These are phyloP conservation scores for Debaryomyces singareniensis DNA, from an alignment of 1,139 yeast species.

Conservation along the genomic window DNA sequence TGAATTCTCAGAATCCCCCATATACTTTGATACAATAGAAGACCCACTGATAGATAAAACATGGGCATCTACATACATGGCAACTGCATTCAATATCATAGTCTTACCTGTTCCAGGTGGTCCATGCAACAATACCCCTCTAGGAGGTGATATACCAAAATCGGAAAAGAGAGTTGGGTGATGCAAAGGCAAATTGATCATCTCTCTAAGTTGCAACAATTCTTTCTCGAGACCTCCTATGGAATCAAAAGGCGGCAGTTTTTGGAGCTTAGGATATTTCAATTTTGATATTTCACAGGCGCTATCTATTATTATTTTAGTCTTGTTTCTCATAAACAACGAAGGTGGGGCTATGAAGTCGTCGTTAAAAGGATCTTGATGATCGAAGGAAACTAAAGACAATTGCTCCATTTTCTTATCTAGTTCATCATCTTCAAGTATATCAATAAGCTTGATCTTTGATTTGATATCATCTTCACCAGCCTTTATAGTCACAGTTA, in stretches of 20 bases:
- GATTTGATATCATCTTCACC: slow-evolving; percentile 5
- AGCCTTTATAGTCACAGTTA: slow-evolving; percentile 9
- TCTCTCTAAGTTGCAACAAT: slow-evolving; percentile 53
- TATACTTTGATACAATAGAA: slow-evolving; percentile 81
- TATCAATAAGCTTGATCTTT: slow-evolving; percentile 16
- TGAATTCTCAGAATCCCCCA: slow-evolving; percentile 89
- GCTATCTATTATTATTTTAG: slow-evolving; percentile 16
- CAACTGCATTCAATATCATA: slow-evolving; percentile 77
- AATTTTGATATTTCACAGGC: slow-evolving; percentile 10
- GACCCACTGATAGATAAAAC: slow-evolving; percentile 85
- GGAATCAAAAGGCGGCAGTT: slow-evolving; percentile 35
- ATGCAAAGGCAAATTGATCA: slow-evolving; percentile 75
- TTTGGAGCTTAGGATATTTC: slow-evolving; percentile 38
- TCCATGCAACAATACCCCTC: slow-evolving; percentile 87
- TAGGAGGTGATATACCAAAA: slow-evolving; percentile 86
- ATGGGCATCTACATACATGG: slow-evolving; percentile 67
- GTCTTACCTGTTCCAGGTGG: slow-evolving; percentile 99
- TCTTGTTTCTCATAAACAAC: slow-evolving; percentile 35
- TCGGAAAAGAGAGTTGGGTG: slow-evolving; percentile 71
- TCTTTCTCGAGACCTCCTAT: slow-evolving; percentile 79
- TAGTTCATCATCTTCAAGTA: slow-evolving; percentile 13
- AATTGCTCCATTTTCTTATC: slow-evolving; percentile 22
- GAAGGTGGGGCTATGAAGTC: slow-evolving; percentile 34
- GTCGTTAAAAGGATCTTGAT: slow-evolving; percentile 7
- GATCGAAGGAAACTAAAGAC: slow-evolving; percentile 8